phyloP scores from a whole-genome alignment of 2,329 filamentous ascomycete genomes.

The Nakataea oryzae region DNA sequence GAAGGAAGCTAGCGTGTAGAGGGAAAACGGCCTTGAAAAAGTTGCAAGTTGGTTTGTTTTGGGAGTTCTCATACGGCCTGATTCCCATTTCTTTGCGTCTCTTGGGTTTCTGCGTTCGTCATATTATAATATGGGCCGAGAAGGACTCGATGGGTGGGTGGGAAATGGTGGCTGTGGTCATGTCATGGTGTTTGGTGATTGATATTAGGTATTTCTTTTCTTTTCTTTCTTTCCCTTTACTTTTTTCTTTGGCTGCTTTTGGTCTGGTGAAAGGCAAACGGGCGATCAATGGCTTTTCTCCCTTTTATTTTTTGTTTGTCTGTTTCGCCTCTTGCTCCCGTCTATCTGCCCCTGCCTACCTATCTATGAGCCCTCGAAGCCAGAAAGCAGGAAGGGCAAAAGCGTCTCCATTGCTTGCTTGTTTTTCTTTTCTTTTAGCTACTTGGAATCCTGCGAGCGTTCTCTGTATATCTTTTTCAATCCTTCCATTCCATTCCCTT shows the following conservation, averaged over 20 bases:
- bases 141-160: not conserved
- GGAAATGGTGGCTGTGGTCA: not conserved
- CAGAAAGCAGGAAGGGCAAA: not conserved
- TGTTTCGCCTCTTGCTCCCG: not conserved
- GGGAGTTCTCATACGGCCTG: constrained; percentile 1
- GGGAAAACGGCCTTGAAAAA: not conserved
- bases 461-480: constrained; percentile 1
- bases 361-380: not conserved
- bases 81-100: not conserved
- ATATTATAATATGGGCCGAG: not conserved
- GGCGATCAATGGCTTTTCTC: not conserved
- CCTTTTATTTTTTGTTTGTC: constrained; percentile 5
- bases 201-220: not conserved
- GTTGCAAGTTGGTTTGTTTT: constrained; percentile 1
- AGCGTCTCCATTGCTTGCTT: not conserved
- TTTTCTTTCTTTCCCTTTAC: not conserved
- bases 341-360: no score
- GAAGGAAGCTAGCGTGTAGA: constrained; percentile 3
- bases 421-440: constrained; percentile 1
- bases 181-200: not conserved
- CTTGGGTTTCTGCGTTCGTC: constrained; percentile 1
- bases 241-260: not conserved
- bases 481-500: not conserved
- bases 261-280: not conserved
- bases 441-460: constrained; percentile 1